Evolutionary conservation across 2,329 filamentous ascomycete species (phyloP).

Genomic region (Paraphoma sp.): DNA sequence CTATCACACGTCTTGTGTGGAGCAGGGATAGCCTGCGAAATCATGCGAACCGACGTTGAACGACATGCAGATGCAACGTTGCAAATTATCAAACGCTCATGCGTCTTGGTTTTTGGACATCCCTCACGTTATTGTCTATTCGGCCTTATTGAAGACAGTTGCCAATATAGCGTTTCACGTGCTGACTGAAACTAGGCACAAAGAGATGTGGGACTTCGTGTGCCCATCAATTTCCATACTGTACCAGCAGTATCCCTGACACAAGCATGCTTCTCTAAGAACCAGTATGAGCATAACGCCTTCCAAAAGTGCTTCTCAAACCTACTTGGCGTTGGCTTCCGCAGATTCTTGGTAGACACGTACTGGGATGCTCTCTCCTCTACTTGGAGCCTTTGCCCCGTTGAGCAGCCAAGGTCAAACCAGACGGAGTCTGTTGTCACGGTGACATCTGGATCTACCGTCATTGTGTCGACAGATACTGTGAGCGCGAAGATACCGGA

Average conservation of each 20-base stretch:
- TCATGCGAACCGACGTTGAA: background rate
- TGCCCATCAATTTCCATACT: constrained; percentile 70
- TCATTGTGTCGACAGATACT: constrained; percentile 23
- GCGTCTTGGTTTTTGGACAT: background rate
- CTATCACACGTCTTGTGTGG: background rate
- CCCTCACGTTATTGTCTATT: background rate
- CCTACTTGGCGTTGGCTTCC: constrained; percentile 65
- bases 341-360: constrained; percentile 64
- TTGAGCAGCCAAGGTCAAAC: constrained; percentile 52
- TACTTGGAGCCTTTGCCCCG: constrained; percentile 68
- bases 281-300: constrained; percentile 60
- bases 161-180: background rate
- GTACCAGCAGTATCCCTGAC: constrained; percentile 63
- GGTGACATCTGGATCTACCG: constrained; percentile 16
- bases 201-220: constrained; percentile 64
- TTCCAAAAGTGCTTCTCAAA: constrained; percentile 67
- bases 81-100: background rate
- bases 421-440: constrained; percentile 6
- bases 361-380: constrained; percentile 66
- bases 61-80: background rate
- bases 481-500: constrained; percentile 22
- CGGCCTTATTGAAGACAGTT: background rate
- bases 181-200: constrained; percentile 58
- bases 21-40: background rate
- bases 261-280: constrained; percentile 64